Evolutionary conservation across 768 basidiomycete species (phyloP).

Genomic region (Lactifluus echinatus): DNA sequence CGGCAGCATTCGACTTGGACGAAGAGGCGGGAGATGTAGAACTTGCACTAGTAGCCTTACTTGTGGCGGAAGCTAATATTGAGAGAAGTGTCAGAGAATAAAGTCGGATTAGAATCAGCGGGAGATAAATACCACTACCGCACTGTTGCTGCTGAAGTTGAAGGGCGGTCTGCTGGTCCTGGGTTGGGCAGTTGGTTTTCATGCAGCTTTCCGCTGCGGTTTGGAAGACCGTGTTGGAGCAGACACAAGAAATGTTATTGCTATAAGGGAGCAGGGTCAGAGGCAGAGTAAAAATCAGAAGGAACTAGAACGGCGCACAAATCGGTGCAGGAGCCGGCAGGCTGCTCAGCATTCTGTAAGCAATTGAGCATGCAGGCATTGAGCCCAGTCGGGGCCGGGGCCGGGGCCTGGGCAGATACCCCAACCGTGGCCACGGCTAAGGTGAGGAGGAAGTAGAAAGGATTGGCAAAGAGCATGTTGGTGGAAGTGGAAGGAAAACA

Average conservation of each 20-base stretch:
- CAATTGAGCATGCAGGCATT: background rate
- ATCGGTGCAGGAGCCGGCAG: background rate
- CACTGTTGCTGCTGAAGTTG: constrained; percentile 30
- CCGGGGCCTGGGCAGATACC: constrained; percentile 1
- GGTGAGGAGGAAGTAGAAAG: background rate
- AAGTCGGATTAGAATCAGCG: background rate
- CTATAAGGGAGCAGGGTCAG: constrained; percentile 22
- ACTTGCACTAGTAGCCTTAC: background rate
- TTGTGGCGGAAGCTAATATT: background rate
- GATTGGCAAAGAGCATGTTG: constrained; percentile 2
- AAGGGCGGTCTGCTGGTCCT: constrained; percentile 26
- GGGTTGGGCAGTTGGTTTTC: constrained; percentile 26
- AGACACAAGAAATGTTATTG: constrained; percentile 33
- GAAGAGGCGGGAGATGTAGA: background rate
- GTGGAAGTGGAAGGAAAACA: background rate
- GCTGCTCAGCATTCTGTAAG: background rate
- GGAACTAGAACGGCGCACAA: background rate
- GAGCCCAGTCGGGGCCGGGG: no score
- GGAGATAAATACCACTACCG: constrained; percentile 14
- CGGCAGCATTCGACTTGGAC: background rate
- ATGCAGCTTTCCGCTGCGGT: constrained; percentile 28
- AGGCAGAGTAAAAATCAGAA: background rate
- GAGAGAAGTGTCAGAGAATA: background rate
- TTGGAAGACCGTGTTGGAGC: constrained; percentile 34
- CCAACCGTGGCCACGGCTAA: background rate